Evolutionary conservation across 345 rosid species (phyloP).

Genomic region (Turritis glabra): DNA sequence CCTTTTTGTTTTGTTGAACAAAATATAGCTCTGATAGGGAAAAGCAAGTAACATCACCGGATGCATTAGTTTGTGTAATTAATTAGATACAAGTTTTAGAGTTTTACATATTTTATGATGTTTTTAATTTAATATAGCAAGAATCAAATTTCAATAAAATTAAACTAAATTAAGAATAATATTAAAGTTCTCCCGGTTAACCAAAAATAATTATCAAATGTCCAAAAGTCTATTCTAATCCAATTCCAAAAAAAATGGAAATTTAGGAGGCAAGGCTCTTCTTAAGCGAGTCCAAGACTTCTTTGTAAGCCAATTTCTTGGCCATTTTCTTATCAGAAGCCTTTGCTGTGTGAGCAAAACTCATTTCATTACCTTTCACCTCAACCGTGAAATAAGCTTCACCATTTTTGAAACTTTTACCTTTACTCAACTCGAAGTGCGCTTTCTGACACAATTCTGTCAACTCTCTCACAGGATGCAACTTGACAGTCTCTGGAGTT

Average conservation of each 20-base stretch:
- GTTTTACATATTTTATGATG: no score
- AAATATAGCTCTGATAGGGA: no score
- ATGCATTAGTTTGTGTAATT: no score
- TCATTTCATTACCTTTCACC: constrained; percentile 53
- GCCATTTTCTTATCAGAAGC: constrained; percentile 56
- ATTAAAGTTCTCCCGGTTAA: no score
- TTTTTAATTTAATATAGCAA: no score
- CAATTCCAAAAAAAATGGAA: neutral
- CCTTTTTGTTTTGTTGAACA: no score
- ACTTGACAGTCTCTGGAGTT: constrained; percentile 62
- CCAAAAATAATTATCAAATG: neutral
- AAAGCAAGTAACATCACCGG: no score
- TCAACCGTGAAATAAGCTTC: constrained; percentile 42
- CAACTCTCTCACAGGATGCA: constrained; percentile 71
- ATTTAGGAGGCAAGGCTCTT: constrained; percentile 4
- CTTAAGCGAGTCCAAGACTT: constrained; percentile 58
- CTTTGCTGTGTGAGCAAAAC: constrained; percentile 40
- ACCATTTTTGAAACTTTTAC: constrained; percentile 23
- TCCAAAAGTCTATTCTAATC: neutral
- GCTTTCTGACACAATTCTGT: constrained; percentile 54
- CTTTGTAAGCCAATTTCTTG: constrained; percentile 58
- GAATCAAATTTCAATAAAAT: no score
- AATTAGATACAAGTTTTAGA: no score
- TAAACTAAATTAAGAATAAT: no score
- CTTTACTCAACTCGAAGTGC: constrained; percentile 36